Evolutionary conservation across 2,329 filamentous ascomycete species (phyloP), one percentile per base, ranked within the genome.

Genomic region (Epichloe amarillans): DNA sequence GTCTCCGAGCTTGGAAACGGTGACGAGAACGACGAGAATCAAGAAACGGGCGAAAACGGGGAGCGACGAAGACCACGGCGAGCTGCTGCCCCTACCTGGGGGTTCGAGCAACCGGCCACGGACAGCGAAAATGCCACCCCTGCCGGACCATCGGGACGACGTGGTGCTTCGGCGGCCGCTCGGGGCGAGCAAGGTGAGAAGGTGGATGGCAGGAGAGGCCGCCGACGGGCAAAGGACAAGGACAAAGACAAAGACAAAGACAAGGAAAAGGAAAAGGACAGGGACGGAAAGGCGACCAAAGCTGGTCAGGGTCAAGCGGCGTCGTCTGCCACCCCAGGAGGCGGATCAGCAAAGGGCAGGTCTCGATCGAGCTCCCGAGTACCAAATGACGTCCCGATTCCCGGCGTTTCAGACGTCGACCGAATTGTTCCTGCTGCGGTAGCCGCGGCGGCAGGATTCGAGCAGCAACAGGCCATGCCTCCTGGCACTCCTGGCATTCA

Each of bases 1-100:
- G 82, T 84, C 46, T 82, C 81, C 4, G 82, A 86, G 59, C 72
- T 82, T 47, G 80, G 78, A 44, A 82, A 78, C 54, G 74, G 71
- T 6, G 78, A 81, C 44, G 73, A 75, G 52, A 69, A 65, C 47
- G 77, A 81, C 50, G 79, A 81, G 49, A 69, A 68, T 35, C 71
- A 74, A 30, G 78, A 81, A 19, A 72, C 70, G 5, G 74, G 73
- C 37, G 80, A 83, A 60, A 80, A 77, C 53, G 77, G 76, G 35
- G 79, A 83, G 59, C 69, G 78, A 46, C 72, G 79, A 51, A 71
- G 80, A 15, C 80, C 79, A n/a, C 72, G 80, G 39, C 73, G 80
- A 57, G 80, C 80, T 21, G 79, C 79, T 17, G 86, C 86, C 11
- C 86, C 86, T 3, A 86, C 82, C 0, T 90, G 83, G 70, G 70